A percentile compares a stretch with the other conserved stretches of the same genome.
These are phyloP conservation scores for Cucurbita moschata DNA, from an alignment of 306 rosid species.

Conservation along the genomic window DNA sequence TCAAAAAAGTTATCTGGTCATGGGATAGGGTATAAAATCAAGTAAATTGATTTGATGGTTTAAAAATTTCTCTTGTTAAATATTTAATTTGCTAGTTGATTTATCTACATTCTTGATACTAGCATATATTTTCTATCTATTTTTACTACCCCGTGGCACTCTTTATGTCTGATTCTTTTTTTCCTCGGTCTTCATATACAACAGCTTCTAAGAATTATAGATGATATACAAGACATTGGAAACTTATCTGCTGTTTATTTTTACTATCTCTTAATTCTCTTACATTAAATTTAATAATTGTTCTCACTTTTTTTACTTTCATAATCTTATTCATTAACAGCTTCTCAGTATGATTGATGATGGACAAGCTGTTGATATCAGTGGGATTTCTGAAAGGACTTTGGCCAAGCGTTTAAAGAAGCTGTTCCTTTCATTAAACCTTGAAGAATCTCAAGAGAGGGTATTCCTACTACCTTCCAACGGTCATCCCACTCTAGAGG, in stretches of 20 bases:
- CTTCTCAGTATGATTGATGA: constrained; percentile 81
- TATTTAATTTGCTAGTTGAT: background rate
- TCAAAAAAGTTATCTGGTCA: background rate
- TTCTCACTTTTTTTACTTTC: background rate
- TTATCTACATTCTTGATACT: background rate
- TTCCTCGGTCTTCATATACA: constrained; percentile 10
- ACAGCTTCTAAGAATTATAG: constrained; percentile 69
- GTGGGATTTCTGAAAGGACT: constrained; percentile 58
- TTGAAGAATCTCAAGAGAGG: constrained; percentile 51
- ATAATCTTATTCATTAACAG: constrained; percentile 19
- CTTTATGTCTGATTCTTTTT: background rate
- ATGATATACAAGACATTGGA: constrained; percentile 72
- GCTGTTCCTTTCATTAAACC: constrained; percentile 52
- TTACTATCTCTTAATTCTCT: background rate
- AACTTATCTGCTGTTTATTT: background rate
- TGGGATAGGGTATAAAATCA: background rate
- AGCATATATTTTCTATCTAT: background rate
- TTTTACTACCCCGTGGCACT: background rate
- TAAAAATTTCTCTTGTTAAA: background rate
- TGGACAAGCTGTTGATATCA: constrained; percentile 92
- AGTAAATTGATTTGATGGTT: background rate
- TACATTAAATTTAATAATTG: background rate
- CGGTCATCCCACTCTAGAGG: constrained; percentile 55
- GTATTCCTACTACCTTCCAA: constrained; percentile 58
- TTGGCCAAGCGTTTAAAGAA: constrained; percentile 52